Evolutionary conservation across 441 rosid species (phyloP).

Genomic region (Viola pubescens): DNA sequence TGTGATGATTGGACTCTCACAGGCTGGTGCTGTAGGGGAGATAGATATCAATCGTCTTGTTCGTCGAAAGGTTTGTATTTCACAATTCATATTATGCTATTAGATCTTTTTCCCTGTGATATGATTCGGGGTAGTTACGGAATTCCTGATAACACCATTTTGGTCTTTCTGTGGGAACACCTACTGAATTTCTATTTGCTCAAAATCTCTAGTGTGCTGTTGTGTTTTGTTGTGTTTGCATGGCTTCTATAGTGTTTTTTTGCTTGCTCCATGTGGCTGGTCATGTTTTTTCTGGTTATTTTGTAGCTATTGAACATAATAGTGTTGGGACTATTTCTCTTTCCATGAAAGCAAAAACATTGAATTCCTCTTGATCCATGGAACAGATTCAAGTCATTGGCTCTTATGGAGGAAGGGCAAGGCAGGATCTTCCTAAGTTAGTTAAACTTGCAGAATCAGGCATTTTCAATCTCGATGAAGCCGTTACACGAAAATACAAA

Average conservation of each 20-base stretch:
- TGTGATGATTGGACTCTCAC: conserved; percentile 90
- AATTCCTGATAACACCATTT: too few relatives aligned
- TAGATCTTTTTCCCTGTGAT: too few relatives aligned
- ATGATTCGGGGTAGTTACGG: too few relatives aligned
- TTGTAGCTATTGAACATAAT: too few relatives aligned
- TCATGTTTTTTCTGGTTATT: too few relatives aligned
- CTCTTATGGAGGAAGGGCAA: conserved; percentile 88
- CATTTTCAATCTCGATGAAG: conserved; percentile 56
- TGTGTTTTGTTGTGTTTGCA: too few relatives aligned
- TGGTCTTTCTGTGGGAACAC: too few relatives aligned
- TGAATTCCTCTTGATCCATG: conserved; percentile 1
- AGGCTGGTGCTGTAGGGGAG: conserved; percentile 75
- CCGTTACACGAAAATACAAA: conserved; percentile 75
- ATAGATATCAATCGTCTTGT: conserved; percentile 88
- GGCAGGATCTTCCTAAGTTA: conserved; percentile 91
- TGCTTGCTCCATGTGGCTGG: too few relatives aligned
- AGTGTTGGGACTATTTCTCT: too few relatives aligned
- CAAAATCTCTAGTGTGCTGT: too few relatives aligned
- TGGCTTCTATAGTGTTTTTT: too few relatives aligned
- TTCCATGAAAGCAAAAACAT: background rate
- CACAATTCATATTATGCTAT: background rate
- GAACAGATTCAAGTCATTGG: conserved; percentile 79
- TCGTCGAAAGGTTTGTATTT: conserved; percentile 70
- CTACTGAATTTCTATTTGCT: too few relatives aligned
- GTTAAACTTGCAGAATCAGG: conserved; percentile 87